Conservation (phyloP, 768 basidiomycete genomes). For the Boletus vinaceobasis region DNA sequence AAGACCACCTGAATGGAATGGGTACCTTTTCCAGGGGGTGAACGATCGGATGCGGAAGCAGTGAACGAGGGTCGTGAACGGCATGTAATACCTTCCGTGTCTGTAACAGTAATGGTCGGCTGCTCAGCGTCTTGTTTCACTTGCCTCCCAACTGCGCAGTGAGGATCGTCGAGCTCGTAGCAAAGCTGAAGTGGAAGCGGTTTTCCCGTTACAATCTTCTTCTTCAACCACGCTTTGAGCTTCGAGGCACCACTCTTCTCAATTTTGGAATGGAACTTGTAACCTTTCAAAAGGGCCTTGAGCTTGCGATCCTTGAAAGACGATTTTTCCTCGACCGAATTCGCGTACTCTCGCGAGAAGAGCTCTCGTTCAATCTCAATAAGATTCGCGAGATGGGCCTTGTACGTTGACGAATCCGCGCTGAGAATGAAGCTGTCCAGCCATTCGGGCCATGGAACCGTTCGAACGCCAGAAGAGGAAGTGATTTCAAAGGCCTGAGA, state of each 20-base stretch:
- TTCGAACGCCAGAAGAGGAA: conserved; percentile 23
- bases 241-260: conserved; percentile 42
- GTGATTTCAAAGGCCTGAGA: conserved; percentile 17
- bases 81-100: conserved; percentile 21
- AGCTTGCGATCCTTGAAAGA: conserved; percentile 36
- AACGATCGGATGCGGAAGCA: conserved; percentile 3
- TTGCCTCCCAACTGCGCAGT: conserved; percentile 38
- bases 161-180: conserved; percentile 38
- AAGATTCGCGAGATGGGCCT: conserved; percentile 32
- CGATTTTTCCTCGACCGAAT: conserved; percentile 23
- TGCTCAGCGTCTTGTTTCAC: conserved; percentile 28
- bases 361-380: conserved; percentile 36
- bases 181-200: conserved; percentile 37
- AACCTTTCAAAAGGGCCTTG: conserved; percentile 42
- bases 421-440: conserved; percentile 36
- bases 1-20: conserved; percentile 48
- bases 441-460: conserved; percentile 40
- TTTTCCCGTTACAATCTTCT: conserved; percentile 47
- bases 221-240: conserved; percentile 63
- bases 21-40: conserved; percentile 36
- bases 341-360: conserved; percentile 22
- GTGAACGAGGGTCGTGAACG: conserved; percentile 10
- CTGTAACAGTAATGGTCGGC: conserved; percentile 21
- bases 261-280: conserved; percentile 34
- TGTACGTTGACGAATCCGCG: conserved; percentile 36